Evolutionary conservation across 2,329 filamentous ascomycete genomes (phyloP), one percentile per base, ranked within the genome.

Genomic region (Arachnomyces sp.): DNA sequence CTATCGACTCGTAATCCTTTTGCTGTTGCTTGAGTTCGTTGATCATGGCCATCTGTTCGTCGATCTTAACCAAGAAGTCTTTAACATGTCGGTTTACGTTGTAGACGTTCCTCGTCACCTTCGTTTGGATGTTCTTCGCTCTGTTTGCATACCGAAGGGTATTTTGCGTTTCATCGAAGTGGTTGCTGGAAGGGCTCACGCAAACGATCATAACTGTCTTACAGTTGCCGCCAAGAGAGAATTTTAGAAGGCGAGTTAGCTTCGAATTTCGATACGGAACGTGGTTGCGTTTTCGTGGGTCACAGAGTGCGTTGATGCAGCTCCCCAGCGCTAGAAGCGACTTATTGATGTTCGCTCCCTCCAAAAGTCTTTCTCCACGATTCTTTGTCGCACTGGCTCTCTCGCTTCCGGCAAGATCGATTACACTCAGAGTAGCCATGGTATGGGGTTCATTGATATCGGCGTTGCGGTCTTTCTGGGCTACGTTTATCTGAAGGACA

Each of bases 171-270:
- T 98, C 92, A 62, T 98, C 92, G 53, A 92, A 98, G 65, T 98
- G 92, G 4, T 86, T 84, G 56, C 92, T 96, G 1, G 88, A 95
- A 1, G 92, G 92, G 52, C 89, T 95, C 39, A 98, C 86, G 56
- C 92, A 98, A 17, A 98, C 92, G 61, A 98, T 96, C 92, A 98
- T 98, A 60, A 98, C 92, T 0, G 92, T 98, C 66, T 89, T 93
- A 74, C 92, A 98, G 63, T 98, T 98, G 3, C 92, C 92, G 21
- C 92, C 92, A 0, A 98, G 77, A 0, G 90, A 95, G 66, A 98
- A 98, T 56, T 98, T 98, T 39, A 98, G 77, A 3, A 98, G 73
- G 39, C 92, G 82, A 0, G 92, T 98, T 40, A 98, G 80, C 57
- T 96, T 98, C 48, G 90, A 96, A 68, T 98, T 96, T 53, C 92